These are phyloP conservation scores for Fistulifera pelliculosa DNA, from an alignment of 108 stramenopile species.

Conservation along the genomic window DNA sequence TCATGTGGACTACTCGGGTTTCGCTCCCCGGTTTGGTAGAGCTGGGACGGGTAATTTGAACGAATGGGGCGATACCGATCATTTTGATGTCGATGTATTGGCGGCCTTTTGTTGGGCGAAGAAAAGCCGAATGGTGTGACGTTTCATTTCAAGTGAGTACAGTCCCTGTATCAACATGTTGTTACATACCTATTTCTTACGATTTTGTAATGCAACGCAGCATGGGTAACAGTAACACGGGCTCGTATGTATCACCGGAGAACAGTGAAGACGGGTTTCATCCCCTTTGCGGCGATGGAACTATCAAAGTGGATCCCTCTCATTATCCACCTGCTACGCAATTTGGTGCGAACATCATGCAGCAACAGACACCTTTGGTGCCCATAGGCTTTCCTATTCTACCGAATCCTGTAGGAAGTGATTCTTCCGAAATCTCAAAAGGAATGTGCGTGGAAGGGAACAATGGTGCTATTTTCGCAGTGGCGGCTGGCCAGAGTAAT, in stretches of 20 bases:
- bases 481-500: not conserved
- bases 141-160: slow-evolving; percentile 63
- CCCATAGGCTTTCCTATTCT: slow-evolving; percentile 13
- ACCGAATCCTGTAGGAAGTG: slow-evolving; percentile 10
- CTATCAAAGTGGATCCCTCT: no score
- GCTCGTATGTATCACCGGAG: slow-evolving; percentile 41
- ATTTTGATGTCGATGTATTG: slow-evolving; percentile 75
- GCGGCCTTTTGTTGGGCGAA: slow-evolving; percentile 82
- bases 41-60: not conserved
- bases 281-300: slow-evolving; percentile 6
- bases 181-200: not conserved
- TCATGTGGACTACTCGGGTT: no score
- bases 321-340: slow-evolving; percentile 8
- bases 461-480: slow-evolving; percentile 1
- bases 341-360: not conserved
- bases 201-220: slow-evolving; percentile 3
- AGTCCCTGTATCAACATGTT: not conserved
- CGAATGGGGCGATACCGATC: slow-evolving; percentile 20
- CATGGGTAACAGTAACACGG: slow-evolving; percentile 16
- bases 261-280: slow-evolving; percentile 32
- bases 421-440: slow-evolving; percentile 4
- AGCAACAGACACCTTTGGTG: slow-evolving; percentile 8
- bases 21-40: slow-evolving; percentile 3
- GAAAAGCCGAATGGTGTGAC: slow-evolving; percentile 17
- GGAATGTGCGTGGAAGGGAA: slow-evolving; percentile 9